Base-by-base conservation (phyloP, 2,329 filamentous ascomycete genomes). In the Phialemonium atrogriseum region DNA sequence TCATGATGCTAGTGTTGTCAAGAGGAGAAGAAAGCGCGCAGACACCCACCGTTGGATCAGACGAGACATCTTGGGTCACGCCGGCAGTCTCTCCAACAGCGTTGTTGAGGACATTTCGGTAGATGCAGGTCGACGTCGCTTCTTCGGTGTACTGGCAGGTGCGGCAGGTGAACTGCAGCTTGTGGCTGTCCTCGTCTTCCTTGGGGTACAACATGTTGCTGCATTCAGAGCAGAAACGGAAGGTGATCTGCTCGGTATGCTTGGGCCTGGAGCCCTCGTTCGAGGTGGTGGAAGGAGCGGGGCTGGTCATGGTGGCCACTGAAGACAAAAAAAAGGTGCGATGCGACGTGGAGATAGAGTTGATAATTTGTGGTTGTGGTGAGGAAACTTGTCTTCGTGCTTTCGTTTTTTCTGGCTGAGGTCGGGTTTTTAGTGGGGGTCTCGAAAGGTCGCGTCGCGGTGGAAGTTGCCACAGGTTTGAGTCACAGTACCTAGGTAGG, bases 191-290 rank as follows among this genome's bases (percentile, higher is more conserved):
- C 41, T 81, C 78, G 60, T 98, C 87, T 68, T 98, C 93, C 62
- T 93, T 91, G 30, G 91, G 91, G 54, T 96, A 96, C 34, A 98
- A 71, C 74, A 98, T 84, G 70, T 98, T 98, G 49, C 88, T 94
- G 66, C 91, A 98, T 71, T 98, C 91, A 48, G 86, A 87, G 68
- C 91, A 98, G 72, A 98, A 98, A 52, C 85, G 82, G 62, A 96
- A 98, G 28, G 85, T 87, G 59, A 96, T 88, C 59, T 94, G 86
- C 62, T 89, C 79, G 43, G 68, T 64, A 49, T 68, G 70, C 48
- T 70, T 64, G 39, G 54, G 55, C 44, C 66, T 58, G 37, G 51
- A 57, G 30, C 52, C 50, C 14, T 54, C 51, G 42, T 49, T 58
- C 25, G 40, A 26, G 33, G 30, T 27, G 9, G 30, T 27, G 9